These are phyloP conservation scores for Aspergillus ibericus DNA, from an alignment of 2,329 filamentous ascomycete species.

Conservation along the genomic window DNA sequence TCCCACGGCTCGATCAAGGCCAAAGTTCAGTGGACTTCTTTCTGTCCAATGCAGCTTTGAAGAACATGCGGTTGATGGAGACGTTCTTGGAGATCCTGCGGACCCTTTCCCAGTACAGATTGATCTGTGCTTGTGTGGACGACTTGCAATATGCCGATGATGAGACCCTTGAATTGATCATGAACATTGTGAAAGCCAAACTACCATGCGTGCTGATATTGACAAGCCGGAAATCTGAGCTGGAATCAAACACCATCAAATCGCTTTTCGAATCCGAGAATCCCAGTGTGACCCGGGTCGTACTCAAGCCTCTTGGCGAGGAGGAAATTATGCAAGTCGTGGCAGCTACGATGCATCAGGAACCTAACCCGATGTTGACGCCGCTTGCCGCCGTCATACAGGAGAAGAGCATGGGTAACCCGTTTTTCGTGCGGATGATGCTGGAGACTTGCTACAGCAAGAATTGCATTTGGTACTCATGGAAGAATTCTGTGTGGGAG, in stretches of 20 bases:
- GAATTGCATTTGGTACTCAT: conserved; percentile 88
- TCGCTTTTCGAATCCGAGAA: conserved; percentile 47
- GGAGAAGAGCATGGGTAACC: conserved; percentile 83
- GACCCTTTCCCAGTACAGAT: conserved; percentile 76
- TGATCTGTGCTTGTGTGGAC: conserved; percentile 85
- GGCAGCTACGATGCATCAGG: conserved; percentile 73
- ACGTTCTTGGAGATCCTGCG: conserved; percentile 84
- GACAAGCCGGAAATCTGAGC: conserved; percentile 69
- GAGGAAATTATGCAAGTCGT: conserved; percentile 81
- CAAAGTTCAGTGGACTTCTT: conserved; percentile 41
- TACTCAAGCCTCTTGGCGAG: conserved; percentile 72
- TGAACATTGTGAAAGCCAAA: conserved; percentile 73
- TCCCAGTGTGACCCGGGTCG: conserved; percentile 66
- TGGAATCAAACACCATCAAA: conserved; percentile 50
- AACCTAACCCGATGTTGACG: conserved; percentile 66
- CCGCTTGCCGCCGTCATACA: conserved; percentile 82
- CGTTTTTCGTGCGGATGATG: conserved; percentile 90
- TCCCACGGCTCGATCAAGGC: conserved; percentile 38
- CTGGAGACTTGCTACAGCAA: conserved; percentile 82
- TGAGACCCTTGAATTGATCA: conserved; percentile 80
- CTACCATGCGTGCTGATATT: conserved; percentile 81
- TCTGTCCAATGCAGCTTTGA: conserved; percentile 39
- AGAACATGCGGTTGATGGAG: conserved; percentile 74
- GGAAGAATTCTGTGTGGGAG: conserved; percentile 76
- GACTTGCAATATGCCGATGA: conserved; percentile 89